These are phyloP conservation scores for Phaeomoniella chlamydospora DNA, from an alignment of 2,329 filamentous ascomycete genomes.

Conservation along the genomic window DNA sequence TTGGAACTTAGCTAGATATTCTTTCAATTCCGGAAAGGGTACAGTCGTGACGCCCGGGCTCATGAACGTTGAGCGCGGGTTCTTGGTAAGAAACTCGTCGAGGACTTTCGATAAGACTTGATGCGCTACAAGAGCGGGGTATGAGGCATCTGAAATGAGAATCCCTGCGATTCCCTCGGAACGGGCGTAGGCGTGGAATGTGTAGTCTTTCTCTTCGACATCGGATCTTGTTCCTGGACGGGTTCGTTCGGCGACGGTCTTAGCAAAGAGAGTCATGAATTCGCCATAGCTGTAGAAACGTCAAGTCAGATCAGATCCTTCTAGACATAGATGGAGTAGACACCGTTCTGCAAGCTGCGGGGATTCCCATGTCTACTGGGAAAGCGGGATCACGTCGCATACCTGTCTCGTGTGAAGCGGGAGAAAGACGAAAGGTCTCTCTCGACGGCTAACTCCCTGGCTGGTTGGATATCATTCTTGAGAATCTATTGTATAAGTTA, in stretches of 20 bases:
- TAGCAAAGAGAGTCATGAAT: conserved; percentile 75
- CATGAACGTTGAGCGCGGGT: conserved; percentile 56
- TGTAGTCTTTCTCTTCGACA: conserved; percentile 69
- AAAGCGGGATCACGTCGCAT: conserved; percentile 12
- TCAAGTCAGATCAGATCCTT: too few species aligned
- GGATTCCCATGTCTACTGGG: neutral
- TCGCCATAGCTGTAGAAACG: conserved; percentile 34
- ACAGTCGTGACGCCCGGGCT: conserved; percentile 35
- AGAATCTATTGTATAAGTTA: conserved; percentile 46
- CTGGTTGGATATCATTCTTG: conserved; percentile 63
- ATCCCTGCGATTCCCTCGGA: conserved; percentile 62
- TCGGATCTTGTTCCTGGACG: conserved; percentile 69
- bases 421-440: conserved; percentile 67
- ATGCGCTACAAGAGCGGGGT: conserved; percentile 67
- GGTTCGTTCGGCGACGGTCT: conserved; percentile 77
- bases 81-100: conserved; percentile 70
- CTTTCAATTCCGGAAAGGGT: conserved; percentile 59
- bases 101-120: conserved; percentile 74
- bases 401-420: conserved; percentile 64
- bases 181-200: conserved; percentile 64
- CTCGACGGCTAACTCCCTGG: conserved; percentile 61
- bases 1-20: conserved; percentile 56
- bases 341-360: too few species aligned
- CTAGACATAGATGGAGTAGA: too few species aligned
- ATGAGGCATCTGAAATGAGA: conserved; percentile 63